Conservation (phyloP, 1,139 yeast genomes). For the Pneumocystis murina region DNA sequence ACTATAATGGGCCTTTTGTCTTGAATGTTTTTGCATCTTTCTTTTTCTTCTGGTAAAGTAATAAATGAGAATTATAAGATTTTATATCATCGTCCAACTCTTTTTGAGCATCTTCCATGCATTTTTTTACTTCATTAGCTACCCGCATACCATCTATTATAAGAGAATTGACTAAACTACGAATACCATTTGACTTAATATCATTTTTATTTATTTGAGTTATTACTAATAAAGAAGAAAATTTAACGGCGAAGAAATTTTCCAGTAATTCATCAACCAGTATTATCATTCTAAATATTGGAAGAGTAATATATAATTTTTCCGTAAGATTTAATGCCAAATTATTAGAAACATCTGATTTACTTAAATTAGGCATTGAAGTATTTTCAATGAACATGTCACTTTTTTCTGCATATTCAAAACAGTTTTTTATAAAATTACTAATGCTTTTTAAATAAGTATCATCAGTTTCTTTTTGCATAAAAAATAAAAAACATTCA, state of each 20-base stretch:
- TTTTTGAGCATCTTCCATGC: neutral
- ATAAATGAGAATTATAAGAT: neutral
- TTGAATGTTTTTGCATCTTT: neutral
- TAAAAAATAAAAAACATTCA: conserved; percentile 69
- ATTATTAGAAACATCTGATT: conserved; percentile 31
- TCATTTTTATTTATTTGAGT: conserved; percentile 36
- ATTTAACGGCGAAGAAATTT: conserved; percentile 45
- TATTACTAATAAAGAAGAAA: conserved; percentile 60
- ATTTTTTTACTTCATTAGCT: conserved; percentile 30
- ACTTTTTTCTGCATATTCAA: conserved; percentile 52
- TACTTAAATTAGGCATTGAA: conserved; percentile 1
- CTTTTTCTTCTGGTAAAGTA: neutral
- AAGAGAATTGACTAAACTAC: conserved; percentile 82
- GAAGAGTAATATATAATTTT: conserved; percentile 61
- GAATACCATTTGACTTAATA: conserved; percentile 36
- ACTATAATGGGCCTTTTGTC: neutral
- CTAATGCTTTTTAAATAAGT: conserved; percentile 70
- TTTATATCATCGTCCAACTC: neutral
- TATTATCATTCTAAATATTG: conserved; percentile 89
- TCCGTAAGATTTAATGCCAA: conserved; percentile 69
- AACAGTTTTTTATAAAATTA: conserved; percentile 70
- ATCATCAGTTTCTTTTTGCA: conserved; percentile 37
- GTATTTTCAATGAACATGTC: neutral
- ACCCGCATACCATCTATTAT: conserved; percentile 85
- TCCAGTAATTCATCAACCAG: conserved; percentile 90